phyloP scores from a whole-genome alignment of 2,329 filamentous ascomycete genomes.

The Arthrocladium fulminans region DNA sequence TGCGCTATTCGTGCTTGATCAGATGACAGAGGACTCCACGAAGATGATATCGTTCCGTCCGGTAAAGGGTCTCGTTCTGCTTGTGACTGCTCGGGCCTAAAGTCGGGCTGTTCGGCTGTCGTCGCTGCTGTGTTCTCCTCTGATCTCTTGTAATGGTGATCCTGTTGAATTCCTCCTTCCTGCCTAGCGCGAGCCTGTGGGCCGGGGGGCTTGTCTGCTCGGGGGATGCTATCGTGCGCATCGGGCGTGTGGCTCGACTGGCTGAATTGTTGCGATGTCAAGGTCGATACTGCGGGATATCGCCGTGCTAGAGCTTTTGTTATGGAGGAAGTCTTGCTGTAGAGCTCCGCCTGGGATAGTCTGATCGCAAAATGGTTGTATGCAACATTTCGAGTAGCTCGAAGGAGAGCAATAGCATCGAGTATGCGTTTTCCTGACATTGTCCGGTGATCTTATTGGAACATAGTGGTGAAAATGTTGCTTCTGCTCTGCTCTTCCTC shows the following conservation, averaged over 20 bases:
- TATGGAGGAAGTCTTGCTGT: conserved; percentile 55
- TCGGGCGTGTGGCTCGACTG: conserved; percentile 1
- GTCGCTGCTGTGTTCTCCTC: conserved; percentile 33
- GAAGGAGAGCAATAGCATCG: conserved; percentile 61
- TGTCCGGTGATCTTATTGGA: neutral
- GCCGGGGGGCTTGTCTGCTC: conserved; percentile 30
- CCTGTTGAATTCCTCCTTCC: conserved; percentile 38
- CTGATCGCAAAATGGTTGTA: conserved; percentile 53
- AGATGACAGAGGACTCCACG: conserved; percentile 26
- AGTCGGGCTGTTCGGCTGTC: conserved; percentile 29
- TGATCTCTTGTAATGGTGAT: conserved; percentile 43
- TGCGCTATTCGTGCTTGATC: conserved; percentile 40
- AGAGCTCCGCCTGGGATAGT: conserved; percentile 53
- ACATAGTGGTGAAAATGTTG: neutral
- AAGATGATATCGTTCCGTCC: conserved; percentile 42
- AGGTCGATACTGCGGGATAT: conserved; percentile 13
- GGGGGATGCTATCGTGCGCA: neutral
- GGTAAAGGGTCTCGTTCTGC: conserved; percentile 37
- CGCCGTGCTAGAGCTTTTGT: conserved; percentile 52
- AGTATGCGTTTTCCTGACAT: conserved; percentile 57
- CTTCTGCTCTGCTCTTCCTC: neutral
- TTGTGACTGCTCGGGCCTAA: conserved; percentile 40
- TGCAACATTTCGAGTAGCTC: conserved; percentile 60
- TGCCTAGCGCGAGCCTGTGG: neutral
- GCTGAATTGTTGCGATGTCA: conserved; percentile 9